Conservation (phyloP, 371 early-diverging fungal species). For the Mortierella sp. region DNA sequence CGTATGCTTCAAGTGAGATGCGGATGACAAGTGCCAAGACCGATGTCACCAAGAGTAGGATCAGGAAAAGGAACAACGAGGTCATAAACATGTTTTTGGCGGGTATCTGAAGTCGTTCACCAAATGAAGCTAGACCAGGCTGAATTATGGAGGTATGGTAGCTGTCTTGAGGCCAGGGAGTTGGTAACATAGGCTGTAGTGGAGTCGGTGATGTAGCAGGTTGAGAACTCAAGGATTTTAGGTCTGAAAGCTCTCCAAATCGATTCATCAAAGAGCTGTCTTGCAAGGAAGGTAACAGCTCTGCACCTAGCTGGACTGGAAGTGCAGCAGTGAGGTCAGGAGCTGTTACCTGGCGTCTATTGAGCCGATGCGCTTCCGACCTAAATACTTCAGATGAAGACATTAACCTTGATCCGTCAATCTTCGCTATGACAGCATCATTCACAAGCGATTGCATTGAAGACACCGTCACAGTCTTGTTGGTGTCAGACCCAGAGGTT, state of each 20-base stretch:
- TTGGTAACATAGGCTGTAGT: neutral
- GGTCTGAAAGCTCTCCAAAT: neutral
- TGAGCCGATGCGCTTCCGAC: neutral
- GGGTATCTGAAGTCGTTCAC: constrained; percentile 41
- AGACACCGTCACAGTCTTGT: neutral
- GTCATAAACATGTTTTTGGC: constrained; percentile 56
- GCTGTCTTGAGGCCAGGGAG: constrained; percentile 13
- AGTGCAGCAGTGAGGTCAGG: too few species aligned
- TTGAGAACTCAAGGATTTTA: neutral
- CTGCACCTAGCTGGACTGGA: constrained; percentile 9
- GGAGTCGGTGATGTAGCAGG: neutral
- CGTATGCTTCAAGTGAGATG: constrained; percentile 33
- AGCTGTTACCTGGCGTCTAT: neutral
- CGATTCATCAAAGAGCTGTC: constrained; percentile 39
- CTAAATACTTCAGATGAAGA: neutral
- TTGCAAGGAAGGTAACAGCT: constrained; percentile 7
- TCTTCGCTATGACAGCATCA: neutral
- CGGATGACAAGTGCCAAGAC: constrained; percentile 30
- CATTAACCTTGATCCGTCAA: neutral
- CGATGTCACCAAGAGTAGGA: constrained; percentile 31
- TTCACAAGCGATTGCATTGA: too few species aligned
- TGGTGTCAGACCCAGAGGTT: neutral
- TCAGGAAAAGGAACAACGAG: constrained; percentile 32
- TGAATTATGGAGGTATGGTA: constrained; percentile 4
- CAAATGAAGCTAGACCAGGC: constrained; percentile 33